Evolutionary conservation across 2,329 filamentous ascomycete genomes (phyloP), one percentile per base, ranked within the genome.

Genomic region (Diaporthe sp.): DNA sequence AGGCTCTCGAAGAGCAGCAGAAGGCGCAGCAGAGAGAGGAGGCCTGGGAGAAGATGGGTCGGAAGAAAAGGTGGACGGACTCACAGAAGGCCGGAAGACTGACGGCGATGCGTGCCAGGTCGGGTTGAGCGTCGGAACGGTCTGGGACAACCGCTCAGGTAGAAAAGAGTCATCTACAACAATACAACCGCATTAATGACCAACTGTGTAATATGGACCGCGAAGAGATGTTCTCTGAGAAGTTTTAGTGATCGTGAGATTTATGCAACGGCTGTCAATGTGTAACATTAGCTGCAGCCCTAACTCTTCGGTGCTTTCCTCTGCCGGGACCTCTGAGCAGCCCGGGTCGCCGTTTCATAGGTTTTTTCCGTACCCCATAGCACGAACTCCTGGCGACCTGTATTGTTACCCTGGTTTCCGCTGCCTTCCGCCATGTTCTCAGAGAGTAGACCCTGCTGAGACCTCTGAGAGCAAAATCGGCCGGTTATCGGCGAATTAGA

Each of bases 291-390:
- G 6, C 40, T 17, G 1, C 40, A 42, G 9, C 15, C 7, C 1
- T 42, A 42, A 42, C 3, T 42, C 40, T 7, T 42, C 15, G 40
- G 19, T 42, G 40, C 13, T 13, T 13, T 42, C 9, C 40, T 1
- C 40, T 42, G 12, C 17, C 17, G 40, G 17, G 12, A 2, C 12
- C 40, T 13, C 4, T 15, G 13, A 42, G 12, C 40, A 42, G 17
- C 17, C 40, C 2, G 13, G 12, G 17, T 13, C 9, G 40, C 40
- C 12, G 40, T 42, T 13, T 42, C 12, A 12, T 13, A 9, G 4
- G 2, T 7, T 17, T 2, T 28, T 30, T 10, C 30, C 0, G 4
- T 5, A 17, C 5, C 1, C 15, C 4, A 5, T 12, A 5, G 17
- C 8, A 28, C 5, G 6, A 8, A 15, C 4, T 60, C 13, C 12